phyloP scores from a whole-genome alignment of 192 early-diverging fungal genomes.

The Backusella sp. region DNA sequence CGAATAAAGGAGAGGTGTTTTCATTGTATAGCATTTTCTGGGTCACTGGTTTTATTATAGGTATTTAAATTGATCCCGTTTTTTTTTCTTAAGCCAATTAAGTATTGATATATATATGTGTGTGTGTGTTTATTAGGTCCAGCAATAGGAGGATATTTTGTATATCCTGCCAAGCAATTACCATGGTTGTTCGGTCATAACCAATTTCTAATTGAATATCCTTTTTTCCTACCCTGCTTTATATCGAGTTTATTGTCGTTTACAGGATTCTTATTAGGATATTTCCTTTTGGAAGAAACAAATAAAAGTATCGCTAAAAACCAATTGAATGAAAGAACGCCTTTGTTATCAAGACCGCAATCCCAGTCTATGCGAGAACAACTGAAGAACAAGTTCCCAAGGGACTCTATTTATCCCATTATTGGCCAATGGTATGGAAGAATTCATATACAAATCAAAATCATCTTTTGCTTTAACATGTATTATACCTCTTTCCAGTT shows the following conservation, averaged over 20 bases:
- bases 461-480: not conserved
- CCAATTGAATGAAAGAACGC: not conserved
- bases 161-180: conserved; percentile 69
- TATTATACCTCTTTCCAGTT: not conserved
- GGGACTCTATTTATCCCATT: not conserved
- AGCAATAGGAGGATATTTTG: conserved; percentile 75
- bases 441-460: not conserved
- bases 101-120: not conserved
- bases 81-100: not conserved
- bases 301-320: conserved; percentile 12
- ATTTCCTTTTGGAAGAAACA: conserved; percentile 66
- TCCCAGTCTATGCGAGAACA: not conserved
- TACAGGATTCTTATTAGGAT: conserved; percentile 62
- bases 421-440: not conserved
- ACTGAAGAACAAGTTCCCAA: not conserved
- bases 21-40: conserved; percentile 68
- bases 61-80: not conserved
- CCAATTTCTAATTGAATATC: conserved; percentile 61
- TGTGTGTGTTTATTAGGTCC: conserved; percentile 29
- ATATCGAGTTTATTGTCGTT: conserved; percentile 59
- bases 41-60: conserved; percentile 49
- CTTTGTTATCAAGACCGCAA: not conserved
- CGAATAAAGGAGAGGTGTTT: conserved; percentile 80
- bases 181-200: conserved; percentile 59
- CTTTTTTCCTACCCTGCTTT: conserved; percentile 85